Evolutionary conservation across 2,329 filamentous ascomycete genomes (phyloP), one percentile per base, ranked within the genome.

Genomic region (Reticulascus tulasneorum): DNA sequence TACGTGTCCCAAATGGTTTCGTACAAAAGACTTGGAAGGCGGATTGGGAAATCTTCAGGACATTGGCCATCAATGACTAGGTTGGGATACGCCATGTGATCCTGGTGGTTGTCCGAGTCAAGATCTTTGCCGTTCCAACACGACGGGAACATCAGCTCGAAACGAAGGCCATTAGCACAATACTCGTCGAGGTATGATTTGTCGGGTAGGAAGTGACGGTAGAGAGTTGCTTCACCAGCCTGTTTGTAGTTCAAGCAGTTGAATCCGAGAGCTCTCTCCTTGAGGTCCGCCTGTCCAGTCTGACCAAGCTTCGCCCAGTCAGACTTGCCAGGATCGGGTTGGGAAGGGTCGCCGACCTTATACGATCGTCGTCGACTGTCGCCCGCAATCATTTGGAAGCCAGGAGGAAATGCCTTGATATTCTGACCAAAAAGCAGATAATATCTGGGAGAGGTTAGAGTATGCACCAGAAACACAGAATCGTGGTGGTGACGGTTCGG

Each of bases 241-340:
- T 62, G 67, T 21, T 50, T 52, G 56, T 96, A 96, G 75, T 97
- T 82, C 42, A 98, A 66, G 63, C 93, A 97, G 71, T 97, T 97
- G 76, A 95, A 95, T 4, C 93, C 91, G 19, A 96, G 51, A 9
- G 90, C 87, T 44, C 90, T 88, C 67, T 94, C 84, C 33, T 66
- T 67, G 23, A 96, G 75, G 34, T 81, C 76, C 12, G 63, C 59
- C 66, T 94, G 89, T 29, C 55, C 62, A 9, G 82, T 84, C 51
- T 77, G 74, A 41, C 82, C 76, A 6, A 79, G 65, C 3, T 62
- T 55, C 17, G 62, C 62, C 90, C 90, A 96, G 17, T 62, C 46
- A 10, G 86, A 88, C 63, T 88, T 86, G 42, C 65, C 63, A 4
- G 77, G 70, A 46, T 82, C 77, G 17, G 77, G 73, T 24, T 77